Base-by-base conservation (phyloP, 768 basidiomycete species). In the Mrakia blollopis region DNA sequence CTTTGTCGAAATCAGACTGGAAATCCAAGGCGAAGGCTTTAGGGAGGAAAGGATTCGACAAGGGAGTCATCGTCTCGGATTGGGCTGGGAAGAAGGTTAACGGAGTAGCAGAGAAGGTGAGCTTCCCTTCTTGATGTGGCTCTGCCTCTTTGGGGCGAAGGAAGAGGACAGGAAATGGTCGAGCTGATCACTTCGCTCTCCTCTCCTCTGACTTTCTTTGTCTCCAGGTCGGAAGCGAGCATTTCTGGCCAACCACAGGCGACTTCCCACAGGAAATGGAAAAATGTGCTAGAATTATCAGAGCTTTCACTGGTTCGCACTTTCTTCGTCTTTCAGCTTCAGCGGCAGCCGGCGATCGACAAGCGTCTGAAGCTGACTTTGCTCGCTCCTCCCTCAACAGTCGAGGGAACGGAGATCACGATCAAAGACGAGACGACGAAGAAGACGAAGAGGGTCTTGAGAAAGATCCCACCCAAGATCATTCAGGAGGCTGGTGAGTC, bases 181-280 rank as follows among this genome's bases (percentile, higher is more conserved):
- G 21, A 2, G 44, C 47, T 44, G 7, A 14, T 7, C 47, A 18
- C 47, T 14, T 50, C 7, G 3, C 13, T 21, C 2, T 21, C 47
- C 47, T 50, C 3, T n/a, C 47, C 47, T 21, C 2, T 21, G 18
- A 41, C 39, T 41, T 41, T 25, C 54, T 50, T n/a, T 32, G n/a
- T 10, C 44, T 50, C 23, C 69, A 80, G 79, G 78, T 83, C 28
- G 83, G 83, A 0, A 81, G 80, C 39, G 83, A 84, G 65, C 75
- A 77, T 7, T 84, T 84, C 73, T 84, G 80, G 80, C 83, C 83
- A 3, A 79, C 80, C 14, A 83, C 82, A 23, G 82, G 81, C 28
- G 81, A 80, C 62, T 79, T 80, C 52, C 77, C 77, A 13, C 39
- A 73, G 70, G 82, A 83, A 76, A 83, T 84, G 81, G 82, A 83